phyloP scores from a whole-genome alignment of 2,329 filamentous ascomycete species.

The Colletotrichum plurivorum region DNA sequence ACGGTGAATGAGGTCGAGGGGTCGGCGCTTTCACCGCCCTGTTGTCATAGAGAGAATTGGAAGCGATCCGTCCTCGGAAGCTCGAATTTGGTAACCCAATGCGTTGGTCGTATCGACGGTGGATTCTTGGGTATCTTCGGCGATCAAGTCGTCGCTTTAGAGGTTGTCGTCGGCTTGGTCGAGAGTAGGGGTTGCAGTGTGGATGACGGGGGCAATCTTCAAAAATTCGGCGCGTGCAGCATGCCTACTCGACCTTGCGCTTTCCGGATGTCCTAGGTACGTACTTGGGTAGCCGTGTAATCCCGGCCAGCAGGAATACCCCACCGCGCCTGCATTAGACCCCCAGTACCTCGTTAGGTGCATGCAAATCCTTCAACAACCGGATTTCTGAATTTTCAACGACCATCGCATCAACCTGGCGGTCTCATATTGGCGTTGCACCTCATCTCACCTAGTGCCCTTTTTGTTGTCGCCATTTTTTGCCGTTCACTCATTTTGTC shows the following conservation, averaged over 20 bases:
- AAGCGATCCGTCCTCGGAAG: too few relatives aligned
- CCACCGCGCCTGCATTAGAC: constrained; percentile 18
- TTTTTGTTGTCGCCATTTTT: not conserved
- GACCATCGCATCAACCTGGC: constrained; percentile 10
- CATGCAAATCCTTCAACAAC: constrained; percentile 28
- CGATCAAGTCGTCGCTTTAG: constrained; percentile 9
- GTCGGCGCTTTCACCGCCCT: constrained; percentile 33
- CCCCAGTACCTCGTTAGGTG: constrained; percentile 30
- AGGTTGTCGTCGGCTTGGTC: constrained; percentile 42
- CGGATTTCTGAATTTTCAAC: constrained; percentile 39
- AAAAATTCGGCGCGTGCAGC: constrained; percentile 34
- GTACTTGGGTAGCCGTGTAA: constrained; percentile 6
- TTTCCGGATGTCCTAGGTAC: not conserved
- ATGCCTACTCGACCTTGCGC: too few relatives aligned
- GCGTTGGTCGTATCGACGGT: not conserved
- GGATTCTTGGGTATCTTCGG: not conserved
- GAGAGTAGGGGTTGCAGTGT: constrained; percentile 25
- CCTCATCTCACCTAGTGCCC: not conserved
- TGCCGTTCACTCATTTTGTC: too few relatives aligned
- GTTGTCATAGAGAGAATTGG: not conserved
- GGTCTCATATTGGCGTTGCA: not conserved
- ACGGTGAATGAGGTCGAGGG: constrained; percentile 36
- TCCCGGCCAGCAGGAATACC: constrained; percentile 27
- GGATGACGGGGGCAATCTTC: constrained; percentile 37
- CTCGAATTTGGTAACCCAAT: not conserved